phyloP scores from a whole-genome alignment of 495 filamentous ascomycete genomes.

The Aspergillus incahuasiensis region DNA sequence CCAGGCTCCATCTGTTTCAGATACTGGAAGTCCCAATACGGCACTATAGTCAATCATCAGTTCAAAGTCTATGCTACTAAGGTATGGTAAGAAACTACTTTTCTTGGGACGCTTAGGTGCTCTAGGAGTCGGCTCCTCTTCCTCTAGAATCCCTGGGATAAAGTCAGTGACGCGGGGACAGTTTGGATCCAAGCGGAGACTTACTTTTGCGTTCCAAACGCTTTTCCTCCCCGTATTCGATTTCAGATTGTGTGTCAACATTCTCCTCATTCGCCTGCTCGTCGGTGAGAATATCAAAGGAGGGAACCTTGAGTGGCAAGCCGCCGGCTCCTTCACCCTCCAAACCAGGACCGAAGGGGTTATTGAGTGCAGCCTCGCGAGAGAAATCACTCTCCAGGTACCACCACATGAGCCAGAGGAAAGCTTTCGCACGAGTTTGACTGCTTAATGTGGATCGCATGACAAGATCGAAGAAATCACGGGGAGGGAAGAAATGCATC shows the following conservation, averaged over 20 bases:
- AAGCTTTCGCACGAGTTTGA: slow-evolving; percentile 76
- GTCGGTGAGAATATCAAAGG: slow-evolving; percentile 68
- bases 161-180: slow-evolving; percentile 4
- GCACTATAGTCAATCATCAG: background rate
- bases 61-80: background rate
- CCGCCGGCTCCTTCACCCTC: slow-evolving; percentile 56
- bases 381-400: slow-evolving; percentile 97
- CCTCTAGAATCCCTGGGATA: slow-evolving; percentile 51
- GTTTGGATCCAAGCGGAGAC: slow-evolving; percentile 11
- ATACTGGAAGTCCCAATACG: slow-evolving; percentile 1
- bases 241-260: slow-evolving; percentile 80
- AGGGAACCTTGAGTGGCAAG: slow-evolving; percentile 74
- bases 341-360: slow-evolving; percentile 81
- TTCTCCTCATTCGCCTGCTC: slow-evolving; percentile 81
- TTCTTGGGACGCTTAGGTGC: slow-evolving; percentile 55
- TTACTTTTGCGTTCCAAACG: slow-evolving; percentile 73
- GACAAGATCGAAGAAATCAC: slow-evolving; percentile 94
- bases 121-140: slow-evolving; percentile 56
- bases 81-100: slow-evolving; percentile 1
- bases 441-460: slow-evolving; percentile 85
- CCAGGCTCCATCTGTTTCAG: slow-evolving; percentile 4
- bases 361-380: slow-evolving; percentile 72
- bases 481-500: slow-evolving; percentile 75
- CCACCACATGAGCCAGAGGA: slow-evolving; percentile 98
- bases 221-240: slow-evolving; percentile 81